phyloP scores from a whole-genome alignment of 2,329 filamentous ascomycete genomes.

The Penicillium vulpinum region DNA sequence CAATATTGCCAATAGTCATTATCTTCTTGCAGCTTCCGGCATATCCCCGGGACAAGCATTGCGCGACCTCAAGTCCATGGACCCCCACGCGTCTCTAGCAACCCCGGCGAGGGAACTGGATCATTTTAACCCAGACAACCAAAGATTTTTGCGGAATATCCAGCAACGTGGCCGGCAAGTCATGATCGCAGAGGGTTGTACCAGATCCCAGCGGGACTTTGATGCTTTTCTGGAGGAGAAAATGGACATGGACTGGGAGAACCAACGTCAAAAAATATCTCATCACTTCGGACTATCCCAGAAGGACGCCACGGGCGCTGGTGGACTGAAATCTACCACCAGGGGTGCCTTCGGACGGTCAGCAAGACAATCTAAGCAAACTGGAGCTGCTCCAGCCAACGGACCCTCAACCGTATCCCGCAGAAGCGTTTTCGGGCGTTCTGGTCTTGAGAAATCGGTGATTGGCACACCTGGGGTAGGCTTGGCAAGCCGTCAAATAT shows the following conservation, averaged over 20 bases:
- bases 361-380: conserved; percentile 40
- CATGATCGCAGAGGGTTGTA: conserved; percentile 88
- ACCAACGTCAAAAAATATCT: conserved; percentile 88
- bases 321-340: conserved; percentile 46
- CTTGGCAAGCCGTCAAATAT: conserved; percentile 63
- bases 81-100: conserved; percentile 61
- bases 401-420: conserved; percentile 38
- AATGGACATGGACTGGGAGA: conserved; percentile 92
- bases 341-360: conserved; percentile 53
- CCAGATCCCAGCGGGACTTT: conserved; percentile 86
- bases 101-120: conserved; percentile 38
- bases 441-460: conserved; percentile 76
- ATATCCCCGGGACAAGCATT: conserved; percentile 84
- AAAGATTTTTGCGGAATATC: conserved; percentile 78
- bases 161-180: conserved; percentile 88
- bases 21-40: conserved; percentile 88
- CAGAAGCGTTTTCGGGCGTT: conserved; percentile 66
- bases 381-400: conserved; percentile 47
- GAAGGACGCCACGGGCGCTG: conserved; percentile 45
- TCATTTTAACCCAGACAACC: conserved; percentile 55
- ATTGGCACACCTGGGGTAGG: conserved; percentile 73
- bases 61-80: conserved; percentile 80
- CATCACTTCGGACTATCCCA: conserved; percentile 84
- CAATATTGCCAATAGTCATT: conserved; percentile 62
- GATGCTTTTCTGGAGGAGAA: conserved; percentile 93